Base-by-base conservation (phyloP, 352 stramenopile species). In the Phytophthora tubulina region DNA sequence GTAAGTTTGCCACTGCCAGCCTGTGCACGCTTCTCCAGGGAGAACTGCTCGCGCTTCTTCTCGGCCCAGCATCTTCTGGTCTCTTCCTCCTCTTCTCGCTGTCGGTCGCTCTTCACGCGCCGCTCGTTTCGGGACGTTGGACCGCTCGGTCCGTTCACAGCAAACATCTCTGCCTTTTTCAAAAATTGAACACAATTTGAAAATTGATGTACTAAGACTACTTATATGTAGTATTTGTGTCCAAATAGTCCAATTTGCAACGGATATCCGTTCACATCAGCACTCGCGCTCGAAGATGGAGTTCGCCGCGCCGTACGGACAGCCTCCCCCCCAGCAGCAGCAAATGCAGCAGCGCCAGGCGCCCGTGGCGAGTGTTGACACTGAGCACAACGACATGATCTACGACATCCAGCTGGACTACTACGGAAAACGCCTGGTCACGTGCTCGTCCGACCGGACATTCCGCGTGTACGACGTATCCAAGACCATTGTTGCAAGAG, bases 341-440 rank as follows among this genome's bases (percentile, higher is more conserved):
- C 53, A 63, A 53, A 30, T 30, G 21, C 51, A 62, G 44, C 55
- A 55, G 48, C 83, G 80, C 8, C 69, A 84, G n/a, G 52, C 72
- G 30, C 83, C 88, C 6, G 59, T 86, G 51, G 67, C 75, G 32
- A 93, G 84, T 54, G 90, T 96, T 46, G 88, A 96, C 72, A 96
- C 88, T 57, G 88, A 96, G 67, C 90, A 96, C 72, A 93, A 92
- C 39, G 90, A 95, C 75, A 94, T 94, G 85, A 91, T 96, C 63
- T 91, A 94, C 71, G 90, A 96, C 75, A 94, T 96, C 36, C 89
- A 96, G 74, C 79, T 96, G 63, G 88, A 96, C 63, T 96, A 96
- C 67, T 95, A 96, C 65, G 87, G 88, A 67, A 95, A 96, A 64
- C 86, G 86, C 31, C 75, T 96, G 46, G 86, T 70, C 33, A 95